phyloP scores from a whole-genome alignment of 1,284 basidiomycete species.

The Veloporphyrellus conicus region DNA sequence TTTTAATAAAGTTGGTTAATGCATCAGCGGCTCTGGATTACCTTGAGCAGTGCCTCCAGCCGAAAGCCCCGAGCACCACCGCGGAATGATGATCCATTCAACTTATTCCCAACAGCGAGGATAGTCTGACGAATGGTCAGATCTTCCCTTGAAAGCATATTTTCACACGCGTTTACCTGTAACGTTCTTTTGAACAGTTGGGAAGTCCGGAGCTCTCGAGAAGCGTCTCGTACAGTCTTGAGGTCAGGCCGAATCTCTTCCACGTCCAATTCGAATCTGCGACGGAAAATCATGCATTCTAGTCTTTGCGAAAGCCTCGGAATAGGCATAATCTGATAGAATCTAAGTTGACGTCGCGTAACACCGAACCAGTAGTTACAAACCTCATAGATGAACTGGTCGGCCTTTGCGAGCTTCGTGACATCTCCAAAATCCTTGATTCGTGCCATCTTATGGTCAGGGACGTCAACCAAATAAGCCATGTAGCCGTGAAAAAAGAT shows the following conservation, averaged over 20 bases:
- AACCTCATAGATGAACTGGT: conserved; percentile 80
- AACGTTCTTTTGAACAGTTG: conserved; percentile 66
- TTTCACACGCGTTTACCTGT: conserved; percentile 42
- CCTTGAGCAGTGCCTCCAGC: conserved; percentile 78
- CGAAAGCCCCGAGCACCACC: conserved; percentile 83
- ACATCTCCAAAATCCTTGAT: conserved; percentile 67
- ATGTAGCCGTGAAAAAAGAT: neutral
- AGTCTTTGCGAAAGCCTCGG: conserved; percentile 72
- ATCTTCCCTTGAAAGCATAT: neutral
- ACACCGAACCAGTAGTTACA: conserved; percentile 7
- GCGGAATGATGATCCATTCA: conserved; percentile 80
- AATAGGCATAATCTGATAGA: conserved; percentile 67
- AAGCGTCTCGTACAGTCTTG: conserved; percentile 70
- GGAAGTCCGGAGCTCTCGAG: conserved; percentile 69
- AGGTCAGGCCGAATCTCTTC: conserved; percentile 84
- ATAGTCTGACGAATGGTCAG: conserved; percentile 47
- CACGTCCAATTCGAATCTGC: conserved; percentile 76
- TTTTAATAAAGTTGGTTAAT: neutral
- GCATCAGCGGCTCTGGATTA: conserved; percentile 23
- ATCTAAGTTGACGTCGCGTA: conserved; percentile 1
- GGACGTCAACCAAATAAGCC: neutral
- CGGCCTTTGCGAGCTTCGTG: conserved; percentile 72
- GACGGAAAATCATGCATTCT: conserved; percentile 79
- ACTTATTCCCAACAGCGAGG: conserved; percentile 72
- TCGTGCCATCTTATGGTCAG: conserved; percentile 47